phyloP scores from a whole-genome alignment of 768 basidiomycete genomes.

The Mycena leptocephala region DNA sequence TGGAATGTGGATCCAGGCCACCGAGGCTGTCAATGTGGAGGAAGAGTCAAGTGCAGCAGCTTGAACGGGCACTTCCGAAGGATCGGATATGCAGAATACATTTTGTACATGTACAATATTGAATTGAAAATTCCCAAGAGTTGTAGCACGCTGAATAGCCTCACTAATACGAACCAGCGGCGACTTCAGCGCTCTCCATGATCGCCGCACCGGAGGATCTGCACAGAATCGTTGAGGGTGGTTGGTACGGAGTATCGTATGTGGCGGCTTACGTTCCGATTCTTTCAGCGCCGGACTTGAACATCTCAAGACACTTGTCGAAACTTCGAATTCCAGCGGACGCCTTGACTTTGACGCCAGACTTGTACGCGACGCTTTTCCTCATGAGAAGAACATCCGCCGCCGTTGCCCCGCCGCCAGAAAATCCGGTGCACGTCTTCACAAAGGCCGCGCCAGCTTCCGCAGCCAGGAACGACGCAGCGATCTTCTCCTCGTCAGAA shows the following conservation, averaged over 20 bases:
- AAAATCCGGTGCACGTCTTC: conserved; percentile 71
- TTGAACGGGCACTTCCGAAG: background rate
- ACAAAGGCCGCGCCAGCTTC: conserved; percentile 69
- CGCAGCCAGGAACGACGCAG: conserved; percentile 62
- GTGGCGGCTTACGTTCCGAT: conserved; percentile 65
- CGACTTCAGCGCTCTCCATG: conserved; percentile 38
- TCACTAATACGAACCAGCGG: conserved; percentile 33
- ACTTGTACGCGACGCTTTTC: conserved; percentile 55
- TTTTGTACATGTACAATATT: conserved; percentile 1
- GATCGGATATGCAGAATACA: background rate
- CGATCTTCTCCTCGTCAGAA: conserved; percentile 61
- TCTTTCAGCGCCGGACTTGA: conserved; percentile 66
- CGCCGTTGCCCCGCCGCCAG: conserved; percentile 61
- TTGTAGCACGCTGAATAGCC: background rate
- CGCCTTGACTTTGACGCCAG: conserved; percentile 65
- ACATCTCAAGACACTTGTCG: conserved; percentile 63
- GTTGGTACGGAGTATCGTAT: background rate
- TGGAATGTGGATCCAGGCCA: conserved; percentile 30
- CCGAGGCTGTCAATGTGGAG: background rate
- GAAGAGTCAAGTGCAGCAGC: background rate
- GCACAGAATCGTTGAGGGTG: background rate
- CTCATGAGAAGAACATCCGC: conserved; percentile 65
- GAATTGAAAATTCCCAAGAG: background rate
- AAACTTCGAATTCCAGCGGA: conserved; percentile 67
- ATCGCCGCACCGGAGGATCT: conserved; percentile 49